phyloP scores from a whole-genome alignment of 108 stramenopile genomes.

The Cyclotella sp. region DNA sequence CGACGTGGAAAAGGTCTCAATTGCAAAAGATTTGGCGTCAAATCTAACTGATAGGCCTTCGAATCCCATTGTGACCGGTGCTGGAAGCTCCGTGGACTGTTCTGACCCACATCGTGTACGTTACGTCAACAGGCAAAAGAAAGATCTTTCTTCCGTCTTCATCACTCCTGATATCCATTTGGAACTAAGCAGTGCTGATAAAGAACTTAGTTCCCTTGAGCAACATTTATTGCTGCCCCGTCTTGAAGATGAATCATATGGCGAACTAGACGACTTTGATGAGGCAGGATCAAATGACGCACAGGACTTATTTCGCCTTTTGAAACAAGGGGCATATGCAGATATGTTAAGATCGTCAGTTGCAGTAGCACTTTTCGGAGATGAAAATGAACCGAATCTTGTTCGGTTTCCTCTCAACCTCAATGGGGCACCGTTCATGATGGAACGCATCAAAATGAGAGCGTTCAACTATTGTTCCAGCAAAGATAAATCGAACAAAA shows the following conservation, averaged over 20 bases:
- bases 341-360: slow-evolving; percentile 56
- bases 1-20: neutral
- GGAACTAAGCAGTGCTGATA: slow-evolving; percentile 9
- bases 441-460: slow-evolving; percentile 49
- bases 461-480: slow-evolving; percentile 36
- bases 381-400: slow-evolving; percentile 10
- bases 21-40: neutral
- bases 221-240: slow-evolving; percentile 36
- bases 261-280: neutral
- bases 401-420: slow-evolving; percentile 3
- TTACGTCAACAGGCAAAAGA: neutral
- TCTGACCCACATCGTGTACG: neutral
- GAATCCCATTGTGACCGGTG: too few relatives aligned
- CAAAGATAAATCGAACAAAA: slow-evolving; percentile 7
- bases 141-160: slow-evolving; percentile 17
- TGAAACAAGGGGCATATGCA: slow-evolving; percentile 60
- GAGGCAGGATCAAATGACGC: slow-evolving; percentile 6
- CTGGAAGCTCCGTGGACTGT: too few relatives aligned
- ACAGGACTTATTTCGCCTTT: slow-evolving; percentile 30
- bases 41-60: neutral
- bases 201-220: slow-evolving; percentile 24
- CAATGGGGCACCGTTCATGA: slow-evolving; percentile 20
- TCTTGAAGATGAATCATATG: slow-evolving; percentile 3
- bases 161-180: slow-evolving; percentile 19
- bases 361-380: slow-evolving; percentile 42